Evolutionary conservation across 805 yeast genomes (phyloP).

Genomic region (Sungouiozyma intestinalis): DNA sequence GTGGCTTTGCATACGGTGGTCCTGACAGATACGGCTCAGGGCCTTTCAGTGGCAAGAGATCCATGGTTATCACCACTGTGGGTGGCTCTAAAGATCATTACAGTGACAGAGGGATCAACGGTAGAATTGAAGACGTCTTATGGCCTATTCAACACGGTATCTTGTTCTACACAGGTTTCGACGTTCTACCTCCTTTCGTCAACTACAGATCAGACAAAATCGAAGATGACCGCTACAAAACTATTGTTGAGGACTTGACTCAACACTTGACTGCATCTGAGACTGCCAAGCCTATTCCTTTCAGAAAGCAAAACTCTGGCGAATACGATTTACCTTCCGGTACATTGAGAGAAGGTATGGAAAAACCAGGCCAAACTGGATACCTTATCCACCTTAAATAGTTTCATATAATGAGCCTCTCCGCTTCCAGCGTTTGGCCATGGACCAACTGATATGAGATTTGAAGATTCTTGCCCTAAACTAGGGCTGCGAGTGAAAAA

Average conservation of each 20-base stretch:
- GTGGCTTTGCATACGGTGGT: constrained; percentile 18
- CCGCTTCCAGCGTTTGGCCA: no score
- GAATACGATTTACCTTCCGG: constrained; percentile 7
- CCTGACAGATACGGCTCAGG: constrained; percentile 23
- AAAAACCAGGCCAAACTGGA: not conserved
- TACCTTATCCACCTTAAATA: not conserved
- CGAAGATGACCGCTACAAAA: constrained; percentile 3
- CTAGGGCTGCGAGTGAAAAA: not conserved
- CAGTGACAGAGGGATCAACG: constrained; percentile 14
- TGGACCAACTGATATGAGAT: no score
- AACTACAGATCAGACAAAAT: constrained; percentile 5
- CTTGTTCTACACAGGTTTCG: constrained; percentile 15
- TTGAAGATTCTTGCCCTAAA: not conserved
- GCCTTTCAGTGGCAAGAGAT: constrained; percentile 14
- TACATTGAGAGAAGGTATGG: constrained; percentile 1
- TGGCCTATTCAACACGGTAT: constrained; percentile 17
- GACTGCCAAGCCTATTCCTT: constrained; percentile 4
- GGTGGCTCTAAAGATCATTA: constrained; percentile 14
- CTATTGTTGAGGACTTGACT: not conserved
- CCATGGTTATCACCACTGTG: constrained; percentile 5
- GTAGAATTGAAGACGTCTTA: constrained; percentile 14
- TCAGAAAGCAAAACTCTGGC: constrained; percentile 11
- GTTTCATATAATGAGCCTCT: no score
- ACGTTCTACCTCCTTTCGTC: constrained; percentile 13
- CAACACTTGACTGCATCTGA: not conserved